phyloP scores from a whole-genome alignment of 2,329 filamentous ascomycete genomes.

The Aspergillus hiratsukae region DNA sequence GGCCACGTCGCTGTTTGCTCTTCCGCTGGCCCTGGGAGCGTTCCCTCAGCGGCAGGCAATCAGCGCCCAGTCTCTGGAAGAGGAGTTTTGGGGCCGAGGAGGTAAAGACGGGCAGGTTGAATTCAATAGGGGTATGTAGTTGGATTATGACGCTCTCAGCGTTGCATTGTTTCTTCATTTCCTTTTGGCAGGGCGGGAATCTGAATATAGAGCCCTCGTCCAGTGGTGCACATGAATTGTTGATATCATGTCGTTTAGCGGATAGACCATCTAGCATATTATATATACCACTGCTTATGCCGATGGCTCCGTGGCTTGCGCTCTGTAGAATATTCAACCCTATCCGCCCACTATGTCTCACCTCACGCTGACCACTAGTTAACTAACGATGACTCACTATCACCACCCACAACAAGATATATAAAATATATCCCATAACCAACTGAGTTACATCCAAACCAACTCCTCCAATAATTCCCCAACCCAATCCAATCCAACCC shows the following conservation, averaged over 20 bases:
- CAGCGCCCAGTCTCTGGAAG: constrained; percentile 68
- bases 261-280: not conserved
- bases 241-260: not conserved
- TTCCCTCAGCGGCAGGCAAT: constrained; percentile 91
- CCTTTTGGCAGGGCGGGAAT: not conserved
- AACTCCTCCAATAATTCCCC: not conserved
- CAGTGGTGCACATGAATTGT: not conserved
- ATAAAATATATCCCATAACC: not conserved
- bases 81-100: constrained; percentile 78
- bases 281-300: not conserved
- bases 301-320: not conserved
- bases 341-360: not conserved
- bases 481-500: no score
- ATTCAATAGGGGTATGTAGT: constrained; percentile 89
- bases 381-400: not conserved
- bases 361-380: not conserved
- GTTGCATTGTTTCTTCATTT: not conserved
- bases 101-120: constrained; percentile 81
- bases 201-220: not conserved
- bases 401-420: not conserved
- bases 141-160: constrained; percentile 2
- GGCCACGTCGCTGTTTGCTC: constrained; percentile 76
- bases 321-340: not conserved
- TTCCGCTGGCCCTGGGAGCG: constrained; percentile 83
- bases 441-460: not conserved